phyloP scores from a whole-genome alignment of 176 grass and related monocot genomes.

The Leersia perrieri region DNA sequence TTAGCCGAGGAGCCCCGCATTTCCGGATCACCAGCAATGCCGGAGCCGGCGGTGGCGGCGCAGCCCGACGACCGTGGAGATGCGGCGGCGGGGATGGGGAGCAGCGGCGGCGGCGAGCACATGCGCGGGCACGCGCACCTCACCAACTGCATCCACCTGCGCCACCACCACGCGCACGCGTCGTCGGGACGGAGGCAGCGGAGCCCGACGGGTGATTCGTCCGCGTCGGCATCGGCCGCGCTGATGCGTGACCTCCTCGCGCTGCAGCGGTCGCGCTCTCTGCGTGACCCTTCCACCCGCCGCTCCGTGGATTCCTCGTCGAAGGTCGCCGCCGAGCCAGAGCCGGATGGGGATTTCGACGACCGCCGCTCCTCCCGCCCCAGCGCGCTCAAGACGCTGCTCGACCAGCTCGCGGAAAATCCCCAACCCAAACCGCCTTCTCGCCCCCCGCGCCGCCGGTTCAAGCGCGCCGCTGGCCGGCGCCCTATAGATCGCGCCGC shows the following conservation, averaged over 20 bases:
- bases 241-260: slow-evolving; percentile 81
- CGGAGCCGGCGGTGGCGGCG: slow-evolving; percentile 12
- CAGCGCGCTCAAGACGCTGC: slow-evolving; percentile 59
- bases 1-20: not conserved
- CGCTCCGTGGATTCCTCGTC: slow-evolving; percentile 68
- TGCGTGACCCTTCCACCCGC: slow-evolving; percentile 77
- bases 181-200: slow-evolving; percentile 43
- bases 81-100: slow-evolving; percentile 8
- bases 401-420: slow-evolving; percentile 61
- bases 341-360: slow-evolving; percentile 5
- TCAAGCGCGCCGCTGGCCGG: slow-evolving; percentile 32
- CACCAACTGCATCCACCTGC: slow-evolving; percentile 83
- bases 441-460: slow-evolving; percentile 43
- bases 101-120: slow-evolving; percentile 43
- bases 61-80: slow-evolving; percentile 13
- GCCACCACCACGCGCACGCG: slow-evolving; percentile 55
- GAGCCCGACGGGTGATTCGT: slow-evolving; percentile 36
- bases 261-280: slow-evolving; percentile 74
- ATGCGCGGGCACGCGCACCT: slow-evolving; percentile 67
- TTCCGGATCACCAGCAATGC: slow-evolving; percentile 41
- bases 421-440: slow-evolving; percentile 28
- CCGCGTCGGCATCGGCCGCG: slow-evolving; percentile 40
- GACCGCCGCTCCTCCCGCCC: slow-evolving; percentile 5
- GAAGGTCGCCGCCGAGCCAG: slow-evolving; percentile 50
- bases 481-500: slow-evolving; percentile 36